These are phyloP conservation scores for Suillus brevipes DNA, from an alignment of 768 basidiomycete genomes.

Conservation along the genomic window DNA sequence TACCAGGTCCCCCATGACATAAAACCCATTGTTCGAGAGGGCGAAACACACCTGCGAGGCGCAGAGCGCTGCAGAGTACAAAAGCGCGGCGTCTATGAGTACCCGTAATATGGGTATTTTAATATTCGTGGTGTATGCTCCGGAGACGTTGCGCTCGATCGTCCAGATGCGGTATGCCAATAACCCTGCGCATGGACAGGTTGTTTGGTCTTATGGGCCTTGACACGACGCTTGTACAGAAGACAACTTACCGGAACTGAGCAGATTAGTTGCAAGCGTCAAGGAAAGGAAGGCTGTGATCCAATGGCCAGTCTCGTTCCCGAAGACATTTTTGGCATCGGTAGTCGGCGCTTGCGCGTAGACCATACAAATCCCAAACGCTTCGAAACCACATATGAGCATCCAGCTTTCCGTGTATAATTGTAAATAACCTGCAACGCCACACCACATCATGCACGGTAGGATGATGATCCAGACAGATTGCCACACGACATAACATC, in stretches of 20 bases:
- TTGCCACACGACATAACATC: slow-evolving; percentile 11
- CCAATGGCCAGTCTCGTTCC: slow-evolving; percentile 7
- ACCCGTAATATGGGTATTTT: background rate
- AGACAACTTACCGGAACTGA: background rate
- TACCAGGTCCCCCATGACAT: background rate
- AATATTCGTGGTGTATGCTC: background rate
- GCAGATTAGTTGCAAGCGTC: slow-evolving; percentile 7
- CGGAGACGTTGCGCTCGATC: background rate
- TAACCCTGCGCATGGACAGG: background rate
- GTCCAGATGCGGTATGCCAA: slow-evolving; percentile 7
- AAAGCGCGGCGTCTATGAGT: background rate
- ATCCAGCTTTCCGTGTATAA: background rate
- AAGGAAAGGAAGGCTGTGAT: slow-evolving; percentile 4
- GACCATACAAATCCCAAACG: slow-evolving; percentile 6
- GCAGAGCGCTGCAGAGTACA: background rate
- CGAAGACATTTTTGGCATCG: slow-evolving; percentile 1
- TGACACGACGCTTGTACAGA: background rate
- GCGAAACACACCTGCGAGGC: background rate
- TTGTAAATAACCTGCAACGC: slow-evolving; percentile 5
- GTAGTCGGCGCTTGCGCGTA: slow-evolving; percentile 3
- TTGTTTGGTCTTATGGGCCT: background rate
- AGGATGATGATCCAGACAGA: slow-evolving; percentile 14
- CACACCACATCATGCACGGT: slow-evolving; percentile 10
- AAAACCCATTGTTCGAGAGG: background rate
- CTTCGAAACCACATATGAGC: background rate